phyloP scores from a whole-genome alignment of 2,329 filamentous ascomycete genomes.

The Lizonia empirigonia region DNA sequence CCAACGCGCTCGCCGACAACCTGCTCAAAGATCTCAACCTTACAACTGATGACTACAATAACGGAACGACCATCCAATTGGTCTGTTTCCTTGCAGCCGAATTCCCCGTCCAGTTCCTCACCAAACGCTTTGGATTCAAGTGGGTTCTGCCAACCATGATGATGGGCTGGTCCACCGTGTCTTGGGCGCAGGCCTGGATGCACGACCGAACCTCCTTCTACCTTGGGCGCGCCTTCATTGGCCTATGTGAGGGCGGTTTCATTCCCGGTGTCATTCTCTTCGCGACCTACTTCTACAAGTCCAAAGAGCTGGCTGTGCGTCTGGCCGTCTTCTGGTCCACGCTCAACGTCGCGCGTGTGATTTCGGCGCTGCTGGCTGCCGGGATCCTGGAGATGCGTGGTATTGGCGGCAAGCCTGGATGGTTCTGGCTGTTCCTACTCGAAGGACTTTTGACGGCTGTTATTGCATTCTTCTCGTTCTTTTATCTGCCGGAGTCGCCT shows the following conservation, averaged over 20 bases:
- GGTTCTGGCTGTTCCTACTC: slow-evolving; percentile 61
- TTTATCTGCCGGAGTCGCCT: slow-evolving; percentile 56
- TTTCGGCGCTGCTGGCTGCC: slow-evolving; percentile 61
- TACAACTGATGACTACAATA: slow-evolving; percentile 43
- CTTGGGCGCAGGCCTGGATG: slow-evolving; percentile 72
- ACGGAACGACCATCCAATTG: slow-evolving; percentile 66
- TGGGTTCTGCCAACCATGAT: slow-evolving; percentile 52
- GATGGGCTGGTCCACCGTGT: slow-evolving; percentile 52
- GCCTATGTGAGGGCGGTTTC: slow-evolving; percentile 56
- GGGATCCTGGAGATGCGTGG: slow-evolving; percentile 60
- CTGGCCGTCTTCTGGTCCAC: slow-evolving; percentile 74
- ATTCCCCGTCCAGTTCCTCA: slow-evolving; percentile 52
- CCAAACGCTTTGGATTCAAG: slow-evolving; percentile 52
- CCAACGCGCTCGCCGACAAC: slow-evolving; percentile 41
- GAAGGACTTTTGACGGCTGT: slow-evolving; percentile 42
- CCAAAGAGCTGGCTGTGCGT: slow-evolving; percentile 69
- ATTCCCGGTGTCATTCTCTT: slow-evolving; percentile 69
- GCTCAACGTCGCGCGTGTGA: slow-evolving; percentile 61
- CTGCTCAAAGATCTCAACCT: slow-evolving; percentile 38
- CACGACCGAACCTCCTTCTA: slow-evolving; percentile 52
- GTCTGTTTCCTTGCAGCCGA: slow-evolving; percentile 73
- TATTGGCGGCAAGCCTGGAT: slow-evolving; percentile 55
- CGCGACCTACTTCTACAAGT: slow-evolving; percentile 76
- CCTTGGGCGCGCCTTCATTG: slow-evolving; percentile 49
- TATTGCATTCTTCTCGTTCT: slow-evolving; percentile 36